Conservation (phyloP, 345 rosid species). For the Hibiscus syriacus region DNA sequence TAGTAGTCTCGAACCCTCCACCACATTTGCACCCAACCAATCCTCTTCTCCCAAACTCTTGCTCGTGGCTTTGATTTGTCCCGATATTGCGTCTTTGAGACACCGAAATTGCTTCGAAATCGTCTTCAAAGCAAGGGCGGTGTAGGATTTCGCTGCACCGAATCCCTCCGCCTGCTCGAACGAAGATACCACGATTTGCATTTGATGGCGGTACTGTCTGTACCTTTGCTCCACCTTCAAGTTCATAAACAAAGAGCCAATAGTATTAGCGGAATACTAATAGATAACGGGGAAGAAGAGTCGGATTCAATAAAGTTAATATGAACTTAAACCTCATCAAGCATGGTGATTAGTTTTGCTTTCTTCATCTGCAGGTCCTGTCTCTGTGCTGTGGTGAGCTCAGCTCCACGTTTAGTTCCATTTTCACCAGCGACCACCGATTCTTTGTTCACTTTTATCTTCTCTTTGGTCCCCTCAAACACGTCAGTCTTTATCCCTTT, state of each 20-base stretch:
- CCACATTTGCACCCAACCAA: conserved; percentile 31
- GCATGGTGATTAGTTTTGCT: conserved; percentile 58
- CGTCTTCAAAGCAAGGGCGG: conserved; percentile 53
- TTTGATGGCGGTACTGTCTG: conserved; percentile 60
- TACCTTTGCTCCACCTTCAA: conserved; percentile 63
- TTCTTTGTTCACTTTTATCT: conserved; percentile 16
- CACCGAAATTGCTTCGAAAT: conserved; percentile 67
- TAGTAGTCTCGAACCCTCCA: conserved; percentile 39
- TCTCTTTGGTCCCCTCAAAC: conserved; percentile 15
- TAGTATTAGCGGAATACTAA: too few relatives aligned
- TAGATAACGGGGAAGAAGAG: background rate
- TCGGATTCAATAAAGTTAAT: too few relatives aligned
- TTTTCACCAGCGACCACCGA: conserved; percentile 9
- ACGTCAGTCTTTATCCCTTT: conserved; percentile 18
- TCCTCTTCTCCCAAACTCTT: conserved; percentile 56
- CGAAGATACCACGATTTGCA: conserved; percentile 42
- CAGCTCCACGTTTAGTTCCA: conserved; percentile 13
- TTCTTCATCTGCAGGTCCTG: conserved; percentile 63
- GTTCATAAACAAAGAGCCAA: background rate
- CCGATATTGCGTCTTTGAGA: conserved; percentile 54
- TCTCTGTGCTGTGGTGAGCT: conserved; percentile 37
- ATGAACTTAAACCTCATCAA: conserved; percentile 49
- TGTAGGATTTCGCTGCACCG: conserved; percentile 59
- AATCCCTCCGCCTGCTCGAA: conserved; percentile 60
- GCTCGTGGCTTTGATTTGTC: conserved; percentile 46